A percentile compares a stretch with the other conserved stretches of the same genome.
Evolutionary conservation across 306 rosid genomes (phyloP).

Genomic region (Spatholobus suberectus): DNA sequence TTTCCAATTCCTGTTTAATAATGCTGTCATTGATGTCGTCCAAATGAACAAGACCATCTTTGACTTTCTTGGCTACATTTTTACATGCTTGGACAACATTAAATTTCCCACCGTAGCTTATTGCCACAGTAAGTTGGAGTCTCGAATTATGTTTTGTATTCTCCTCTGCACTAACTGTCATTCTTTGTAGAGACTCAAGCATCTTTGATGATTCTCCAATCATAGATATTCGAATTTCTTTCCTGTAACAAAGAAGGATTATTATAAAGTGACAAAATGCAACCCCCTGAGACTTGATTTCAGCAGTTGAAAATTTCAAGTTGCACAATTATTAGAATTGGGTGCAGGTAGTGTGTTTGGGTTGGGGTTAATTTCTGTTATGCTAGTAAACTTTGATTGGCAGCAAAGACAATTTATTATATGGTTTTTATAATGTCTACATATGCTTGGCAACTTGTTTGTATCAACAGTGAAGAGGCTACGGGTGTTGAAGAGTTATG

Average conservation of each 20-base stretch:
- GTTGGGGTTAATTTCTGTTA: too few species aligned
- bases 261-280: background rate
- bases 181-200: constrained; percentile 46
- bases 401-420: background rate
- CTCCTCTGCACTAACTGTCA: constrained; percentile 53
- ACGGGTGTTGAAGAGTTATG: constrained; percentile 91
- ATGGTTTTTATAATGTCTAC: background rate
- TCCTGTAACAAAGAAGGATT: constrained; percentile 44
- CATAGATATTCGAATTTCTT: constrained; percentile 58
- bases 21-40: constrained; percentile 64
- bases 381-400: constrained; percentile 34
- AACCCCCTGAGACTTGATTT: too few species aligned
- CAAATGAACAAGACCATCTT: constrained; percentile 49
- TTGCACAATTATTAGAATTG: too few species aligned
- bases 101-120: constrained; percentile 74
- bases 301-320: too few species aligned
- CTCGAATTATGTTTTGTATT: constrained; percentile 47
- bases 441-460: constrained; percentile 77
- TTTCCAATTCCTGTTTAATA: constrained; percentile 70
- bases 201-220: constrained; percentile 76
- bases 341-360: too few species aligned
- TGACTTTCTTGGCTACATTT: constrained; percentile 57
- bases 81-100: constrained; percentile 80
- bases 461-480: constrained; percentile 90
- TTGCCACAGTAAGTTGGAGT: constrained; percentile 68